Base-by-base conservation (phyloP, 1,284 basidiomycete genomes). In the Melanopsichium pennsylvanicum region DNA sequence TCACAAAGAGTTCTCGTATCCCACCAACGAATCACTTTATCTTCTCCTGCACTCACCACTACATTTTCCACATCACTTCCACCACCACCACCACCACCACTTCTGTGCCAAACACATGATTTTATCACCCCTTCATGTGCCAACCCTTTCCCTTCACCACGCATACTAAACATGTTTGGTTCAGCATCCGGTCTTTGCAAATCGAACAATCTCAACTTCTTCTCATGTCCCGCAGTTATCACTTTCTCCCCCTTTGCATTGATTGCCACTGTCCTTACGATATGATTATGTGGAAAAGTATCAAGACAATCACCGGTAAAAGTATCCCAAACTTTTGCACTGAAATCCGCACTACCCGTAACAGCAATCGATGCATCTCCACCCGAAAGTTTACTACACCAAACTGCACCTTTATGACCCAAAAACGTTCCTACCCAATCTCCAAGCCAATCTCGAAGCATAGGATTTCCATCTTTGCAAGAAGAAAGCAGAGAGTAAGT, bases 401-500 rank as follows among this genome's bases (percentile, higher is more conserved):
- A 99, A 5, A 98, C 96, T 6, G 96, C 96, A 61, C 95, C 95
- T 82, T 98, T 99, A 84, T 99, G 95, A 83, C 85, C 94, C 15
- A 97, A 85, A 82, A 99, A 98, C 6, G 95, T 97, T 19, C 95
- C 95, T 75, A 97, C 90, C 95, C 95, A 98, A 82, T 98, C 95
- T 23, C 95, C 95, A 44, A 92, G 60, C 82, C 81, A 82, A 58
- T 76, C 69, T 9, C 70, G 45, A 32, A 75, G 69, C 79, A 81
- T 81, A 0, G 79, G 79, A 43, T 80, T 81, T 33, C 79, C 76
- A 32, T 81, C 79, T 38, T 81, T 81, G 72, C 79, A 81, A 23
- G 70, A 74, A 2, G 74, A 77, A n/a, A 81, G 64, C 4, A 81
- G 54, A 7, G 74, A 74, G 62, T 75, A 79, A 4, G 73, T 75